These are phyloP conservation scores for Cadophora malorum DNA, from an alignment of 2,329 filamentous ascomycete species.

Conservation along the genomic window DNA sequence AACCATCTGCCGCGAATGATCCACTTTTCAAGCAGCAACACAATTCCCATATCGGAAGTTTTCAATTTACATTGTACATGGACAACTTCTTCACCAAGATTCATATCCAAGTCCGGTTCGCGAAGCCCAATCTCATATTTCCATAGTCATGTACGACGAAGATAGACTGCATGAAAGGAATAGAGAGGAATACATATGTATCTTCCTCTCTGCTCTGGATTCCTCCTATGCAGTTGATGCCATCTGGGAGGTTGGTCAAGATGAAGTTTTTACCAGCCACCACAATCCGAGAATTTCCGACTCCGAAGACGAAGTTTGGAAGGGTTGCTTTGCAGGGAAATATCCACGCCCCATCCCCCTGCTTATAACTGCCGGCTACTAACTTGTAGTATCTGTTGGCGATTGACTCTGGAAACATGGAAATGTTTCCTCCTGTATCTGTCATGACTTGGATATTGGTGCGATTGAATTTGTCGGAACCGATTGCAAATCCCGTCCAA, in stretches of 20 bases:
- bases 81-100: not conserved
- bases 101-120: slow-evolving; percentile 23
- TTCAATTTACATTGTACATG: too few relatives aligned
- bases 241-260: slow-evolving; percentile 36
- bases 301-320: slow-evolving; percentile 45
- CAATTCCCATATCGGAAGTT: too few relatives aligned
- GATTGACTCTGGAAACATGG: slow-evolving; percentile 41
- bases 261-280: slow-evolving; percentile 46
- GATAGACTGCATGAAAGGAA: slow-evolving; percentile 33
- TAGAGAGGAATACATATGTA: slow-evolving; percentile 28
- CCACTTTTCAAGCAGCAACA: too few relatives aligned
- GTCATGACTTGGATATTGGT: slow-evolving; percentile 41
- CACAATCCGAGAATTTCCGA: slow-evolving; percentile 41
- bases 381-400: slow-evolving; percentile 22
- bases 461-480: slow-evolving; percentile 55
- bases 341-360: slow-evolving; percentile 41
- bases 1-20: too few relatives aligned
- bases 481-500: slow-evolving; percentile 54
- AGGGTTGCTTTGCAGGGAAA: slow-evolving; percentile 44
- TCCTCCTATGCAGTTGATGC: slow-evolving; percentile 35
- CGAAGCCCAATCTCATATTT: slow-evolving; percentile 34
- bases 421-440: slow-evolving; percentile 49
- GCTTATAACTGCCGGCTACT: slow-evolving; percentile 42
- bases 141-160: slow-evolving; percentile 39
- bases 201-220: slow-evolving; percentile 34